Evolutionary conservation across 441 rosid genomes (phyloP).

Genomic region (Mallotus japonicus): DNA sequence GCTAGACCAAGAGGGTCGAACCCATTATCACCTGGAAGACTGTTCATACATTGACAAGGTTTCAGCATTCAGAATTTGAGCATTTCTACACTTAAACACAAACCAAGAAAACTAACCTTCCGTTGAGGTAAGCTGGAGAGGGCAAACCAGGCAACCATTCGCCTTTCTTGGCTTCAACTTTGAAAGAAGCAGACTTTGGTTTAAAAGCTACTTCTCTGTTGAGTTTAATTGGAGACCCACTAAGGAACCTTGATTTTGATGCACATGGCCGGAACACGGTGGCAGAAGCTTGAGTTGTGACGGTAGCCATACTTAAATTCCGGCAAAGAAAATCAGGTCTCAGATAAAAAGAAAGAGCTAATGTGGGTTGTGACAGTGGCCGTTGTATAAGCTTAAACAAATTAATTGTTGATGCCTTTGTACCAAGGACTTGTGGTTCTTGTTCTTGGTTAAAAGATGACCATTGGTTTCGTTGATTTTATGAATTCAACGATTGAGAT

Average conservation of each 20-base stretch:
- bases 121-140: conserved; percentile 73
- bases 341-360: background rate
- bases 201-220: conserved; percentile 48
- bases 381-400: background rate
- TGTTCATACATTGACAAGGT: conserved; percentile 22
- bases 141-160: conserved; percentile 89
- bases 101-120: conserved; percentile 47
- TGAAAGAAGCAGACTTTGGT: conserved; percentile 45
- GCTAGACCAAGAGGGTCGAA: conserved; percentile 90
- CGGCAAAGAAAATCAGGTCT: conserved; percentile 14
- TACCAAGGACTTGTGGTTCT: conserved; percentile 38
- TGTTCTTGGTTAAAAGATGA: conserved; percentile 29
- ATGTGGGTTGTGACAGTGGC: conserved; percentile 9
- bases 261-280: conserved; percentile 73
- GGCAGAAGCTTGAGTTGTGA: conserved; percentile 84
- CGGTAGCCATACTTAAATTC: conserved; percentile 56
- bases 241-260: conserved; percentile 59
- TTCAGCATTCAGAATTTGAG: background rate
- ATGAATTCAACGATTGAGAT: conserved; percentile 34
- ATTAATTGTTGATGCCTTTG: conserved; percentile 25
- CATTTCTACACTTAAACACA: background rate
- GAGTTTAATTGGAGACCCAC: conserved; percentile 54
- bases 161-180: conserved; percentile 81
- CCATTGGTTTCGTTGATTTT: conserved; percentile 29
- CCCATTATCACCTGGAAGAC: conserved; percentile 98